These are phyloP conservation scores for Davidsoniella australis DNA, from an alignment of 2,329 filamentous ascomycete genomes.

Conservation along the genomic window DNA sequence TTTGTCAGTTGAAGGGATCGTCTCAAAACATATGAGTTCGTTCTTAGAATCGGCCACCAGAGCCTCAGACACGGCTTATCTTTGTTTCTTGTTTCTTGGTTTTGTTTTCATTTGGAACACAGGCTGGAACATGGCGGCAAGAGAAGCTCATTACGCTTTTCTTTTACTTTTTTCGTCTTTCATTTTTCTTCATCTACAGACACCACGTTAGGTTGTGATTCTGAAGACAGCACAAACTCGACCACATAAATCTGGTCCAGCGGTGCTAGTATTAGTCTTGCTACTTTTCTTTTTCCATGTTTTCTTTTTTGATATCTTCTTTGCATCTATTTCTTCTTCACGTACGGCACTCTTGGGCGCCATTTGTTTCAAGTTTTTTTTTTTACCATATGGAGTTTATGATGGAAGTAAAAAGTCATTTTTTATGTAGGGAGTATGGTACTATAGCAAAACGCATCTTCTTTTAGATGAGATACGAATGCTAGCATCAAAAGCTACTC, in stretches of 20 bases:
- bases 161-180: neutral
- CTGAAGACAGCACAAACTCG: too few species aligned
- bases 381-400: too few species aligned
- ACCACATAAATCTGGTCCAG: too few species aligned
- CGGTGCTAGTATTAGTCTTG: neutral
- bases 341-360: neutral
- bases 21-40: neutral
- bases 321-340: neutral
- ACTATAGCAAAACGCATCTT: too few species aligned
- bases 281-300: neutral
- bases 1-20: neutral
- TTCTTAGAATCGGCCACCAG: conserved; percentile 3
- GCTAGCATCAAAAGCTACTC: too few species aligned
- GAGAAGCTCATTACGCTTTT: neutral
- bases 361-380: too few species aligned
- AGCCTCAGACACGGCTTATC: conserved; percentile 1
- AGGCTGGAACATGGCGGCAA: too few species aligned
- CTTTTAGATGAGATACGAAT: too few species aligned
- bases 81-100: neutral
- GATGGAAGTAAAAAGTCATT: too few species aligned
- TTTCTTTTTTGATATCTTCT: conserved; percentile 3
- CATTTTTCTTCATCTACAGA: too few species aligned
- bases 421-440: too few species aligned
- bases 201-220: too few species aligned
- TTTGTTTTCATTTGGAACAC: neutral